Conservation (phyloP, 2,329 filamentous ascomycete species). For the Decorospora gaudefroyi region DNA sequence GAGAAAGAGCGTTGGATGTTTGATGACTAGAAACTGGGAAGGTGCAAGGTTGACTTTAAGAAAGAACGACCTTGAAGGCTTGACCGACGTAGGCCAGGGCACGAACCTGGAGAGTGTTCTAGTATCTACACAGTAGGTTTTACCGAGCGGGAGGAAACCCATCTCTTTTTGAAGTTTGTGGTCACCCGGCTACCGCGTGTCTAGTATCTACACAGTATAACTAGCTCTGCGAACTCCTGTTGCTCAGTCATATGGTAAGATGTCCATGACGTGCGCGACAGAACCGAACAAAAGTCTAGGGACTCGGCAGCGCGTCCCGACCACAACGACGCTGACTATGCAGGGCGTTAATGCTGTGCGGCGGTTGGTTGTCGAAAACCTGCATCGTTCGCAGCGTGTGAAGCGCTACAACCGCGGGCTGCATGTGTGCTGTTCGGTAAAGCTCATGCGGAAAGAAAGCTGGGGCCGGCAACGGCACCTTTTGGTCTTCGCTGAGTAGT, state of each 20-base stretch:
- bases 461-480: conserved; percentile 18
- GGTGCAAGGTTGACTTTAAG: not conserved
- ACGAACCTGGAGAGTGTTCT: no score
- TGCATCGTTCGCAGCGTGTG: conserved; percentile 20
- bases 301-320: conserved; percentile 19
- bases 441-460: conserved; percentile 38
- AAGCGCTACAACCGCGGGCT: conserved; percentile 41
- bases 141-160: no score
- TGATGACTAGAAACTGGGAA: not conserved
- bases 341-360: not conserved
- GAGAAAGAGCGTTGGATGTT: not conserved
- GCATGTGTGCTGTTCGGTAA: conserved; percentile 14
- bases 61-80: no score
- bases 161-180: no score
- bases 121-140: no score
- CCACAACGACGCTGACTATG: not conserved
- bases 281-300: no score
- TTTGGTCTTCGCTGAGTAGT: conserved; percentile 1
- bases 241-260: no score
- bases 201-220: no score
- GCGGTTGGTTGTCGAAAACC: not conserved
- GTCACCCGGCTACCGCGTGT: no score
- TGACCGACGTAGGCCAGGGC: no score
- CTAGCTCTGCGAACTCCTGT: no score
- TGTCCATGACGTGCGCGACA: no score